Conservation (phyloP, 148 eudicot species). For the Diospyros lotus region DNA sequence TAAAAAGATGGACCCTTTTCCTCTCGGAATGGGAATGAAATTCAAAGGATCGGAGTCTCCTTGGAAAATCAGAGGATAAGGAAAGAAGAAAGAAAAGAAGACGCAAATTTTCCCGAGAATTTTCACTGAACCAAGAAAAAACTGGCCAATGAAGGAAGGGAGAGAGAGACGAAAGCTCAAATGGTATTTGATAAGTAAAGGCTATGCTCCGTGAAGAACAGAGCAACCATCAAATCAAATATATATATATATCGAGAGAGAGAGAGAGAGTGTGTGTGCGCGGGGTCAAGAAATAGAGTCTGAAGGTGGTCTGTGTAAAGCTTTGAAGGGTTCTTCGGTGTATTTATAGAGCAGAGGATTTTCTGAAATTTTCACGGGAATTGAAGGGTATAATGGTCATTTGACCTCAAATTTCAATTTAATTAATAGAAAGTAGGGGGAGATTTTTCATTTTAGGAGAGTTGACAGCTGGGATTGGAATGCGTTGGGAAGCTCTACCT, state of each 20-base stretch:
- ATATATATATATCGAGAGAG: not conserved
- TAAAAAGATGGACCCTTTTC: conserved; percentile 26
- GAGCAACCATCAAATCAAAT: not conserved
- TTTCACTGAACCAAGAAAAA: conserved; percentile 7
- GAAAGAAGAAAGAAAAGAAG: not conserved
- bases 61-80: not conserved
- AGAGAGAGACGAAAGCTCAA: not conserved
- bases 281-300: no score
- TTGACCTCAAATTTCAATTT: no score
- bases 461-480: no score
- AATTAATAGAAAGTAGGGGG: no score
- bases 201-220: conserved; percentile 8
- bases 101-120: not conserved
- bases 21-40: conserved; percentile 6
- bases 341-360: no score
- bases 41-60: not conserved
- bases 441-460: no score
- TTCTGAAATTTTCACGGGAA: no score
- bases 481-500: no score
- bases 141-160: not conserved
- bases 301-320: no score
- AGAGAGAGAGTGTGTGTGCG: not conserved
- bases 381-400: no score
- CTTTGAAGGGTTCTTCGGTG: no score
- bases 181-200: not conserved